These are phyloP conservation scores for Adenanthera pavonina DNA, from an alignment of 306 rosid species.

Conservation along the genomic window DNA sequence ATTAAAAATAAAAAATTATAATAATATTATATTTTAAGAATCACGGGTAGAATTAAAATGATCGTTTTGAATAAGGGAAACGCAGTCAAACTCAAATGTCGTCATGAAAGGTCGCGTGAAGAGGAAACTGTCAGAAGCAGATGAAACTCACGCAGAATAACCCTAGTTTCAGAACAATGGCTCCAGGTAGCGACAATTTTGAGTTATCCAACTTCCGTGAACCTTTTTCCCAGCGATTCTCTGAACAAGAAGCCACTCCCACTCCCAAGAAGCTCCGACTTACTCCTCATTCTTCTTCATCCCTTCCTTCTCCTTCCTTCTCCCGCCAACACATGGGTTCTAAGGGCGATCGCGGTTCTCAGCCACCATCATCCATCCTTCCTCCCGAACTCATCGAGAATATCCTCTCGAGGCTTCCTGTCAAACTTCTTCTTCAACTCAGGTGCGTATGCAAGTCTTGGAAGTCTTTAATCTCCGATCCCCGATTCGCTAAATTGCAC, in stretches of 20 bases:
- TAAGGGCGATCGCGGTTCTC: background rate
- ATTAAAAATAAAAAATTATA: too few species aligned
- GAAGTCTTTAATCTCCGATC: slow-evolving; percentile 50
- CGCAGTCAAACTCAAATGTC: background rate
- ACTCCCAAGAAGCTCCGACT: slow-evolving; percentile 3
- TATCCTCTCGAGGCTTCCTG: slow-evolving; percentile 40
- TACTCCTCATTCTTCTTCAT: background rate
- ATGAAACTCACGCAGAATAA: background rate
- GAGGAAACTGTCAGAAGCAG: background rate
- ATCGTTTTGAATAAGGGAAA: background rate
- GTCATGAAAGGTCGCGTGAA: background rate
- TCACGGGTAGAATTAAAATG: background rate
- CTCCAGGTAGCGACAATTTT: background rate
- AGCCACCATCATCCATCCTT: background rate
- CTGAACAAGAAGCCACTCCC: background rate
- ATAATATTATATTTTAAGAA: background rate
- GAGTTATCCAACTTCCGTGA: background rate
- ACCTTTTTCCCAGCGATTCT: background rate
- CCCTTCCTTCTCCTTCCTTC: background rate
- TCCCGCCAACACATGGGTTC: background rate
- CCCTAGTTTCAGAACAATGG: background rate
- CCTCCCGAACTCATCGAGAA: slow-evolving; percentile 39
- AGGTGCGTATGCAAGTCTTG: slow-evolving; percentile 39
- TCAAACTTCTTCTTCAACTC: slow-evolving; percentile 36
- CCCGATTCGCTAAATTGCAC: slow-evolving; percentile 41